Percentiles rank a stretch among this genome's conserved stretches.
Conservation (phyloP, 257 asterid species). For the Primulina huaijiensis region DNA sequence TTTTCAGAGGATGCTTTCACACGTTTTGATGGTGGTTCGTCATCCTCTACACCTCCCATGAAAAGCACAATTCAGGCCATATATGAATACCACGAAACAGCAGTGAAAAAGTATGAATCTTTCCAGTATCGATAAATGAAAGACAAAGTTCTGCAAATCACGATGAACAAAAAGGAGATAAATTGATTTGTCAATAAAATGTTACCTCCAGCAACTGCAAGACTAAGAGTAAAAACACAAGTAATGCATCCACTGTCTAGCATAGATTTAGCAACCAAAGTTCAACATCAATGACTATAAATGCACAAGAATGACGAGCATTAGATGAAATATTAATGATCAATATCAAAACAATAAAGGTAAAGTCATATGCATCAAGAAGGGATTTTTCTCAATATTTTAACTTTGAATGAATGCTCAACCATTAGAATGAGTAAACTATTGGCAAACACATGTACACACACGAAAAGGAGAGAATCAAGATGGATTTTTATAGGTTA, state of each 20-base stretch:
- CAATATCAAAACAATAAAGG: not conserved
- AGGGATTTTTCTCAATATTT: not conserved
- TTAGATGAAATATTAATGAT: not conserved
- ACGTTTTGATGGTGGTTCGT: constrained; percentile 81
- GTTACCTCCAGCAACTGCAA: not conserved
- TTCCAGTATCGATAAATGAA: constrained; percentile 20
- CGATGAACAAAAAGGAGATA: not conserved
- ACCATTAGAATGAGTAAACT: not conserved
- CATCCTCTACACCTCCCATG: constrained; percentile 90
- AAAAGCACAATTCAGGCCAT: constrained; percentile 81
- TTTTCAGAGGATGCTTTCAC: constrained; percentile 57
- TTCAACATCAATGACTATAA: not conserved
- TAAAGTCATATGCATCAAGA: not conserved
- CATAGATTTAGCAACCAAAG: not conserved
- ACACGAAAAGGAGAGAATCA: not conserved
- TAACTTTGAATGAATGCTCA: not conserved
- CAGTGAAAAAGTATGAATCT: constrained; percentile 26
- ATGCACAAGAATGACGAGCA: too few relatives aligned
- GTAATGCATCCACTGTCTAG: not conserved
- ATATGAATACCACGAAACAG: constrained; percentile 34
- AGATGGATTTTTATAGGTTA: not conserved
- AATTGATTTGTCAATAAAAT: constrained; percentile 1
- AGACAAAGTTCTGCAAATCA: constrained; percentile 7
- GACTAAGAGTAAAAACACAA: constrained; percentile 12
- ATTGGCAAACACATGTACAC: not conserved